Evolutionary conservation across 2,329 filamentous ascomycete species (phyloP).

Genomic region (Rutstroemia sp.): DNA sequence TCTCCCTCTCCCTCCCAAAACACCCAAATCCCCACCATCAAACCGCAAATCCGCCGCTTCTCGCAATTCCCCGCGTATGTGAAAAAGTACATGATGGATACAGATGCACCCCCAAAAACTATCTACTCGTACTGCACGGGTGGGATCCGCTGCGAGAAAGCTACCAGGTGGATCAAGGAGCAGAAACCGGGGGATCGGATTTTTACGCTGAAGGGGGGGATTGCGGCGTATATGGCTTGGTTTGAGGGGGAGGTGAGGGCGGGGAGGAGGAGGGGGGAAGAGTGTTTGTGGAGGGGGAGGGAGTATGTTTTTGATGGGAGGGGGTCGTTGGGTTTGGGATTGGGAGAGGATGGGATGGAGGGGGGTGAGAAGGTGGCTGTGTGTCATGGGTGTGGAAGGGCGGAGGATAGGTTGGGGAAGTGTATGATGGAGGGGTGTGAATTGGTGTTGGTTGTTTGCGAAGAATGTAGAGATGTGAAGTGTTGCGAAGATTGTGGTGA

Average conservation of each 20-base stretch:
- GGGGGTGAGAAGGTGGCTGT: conserved; percentile 21
- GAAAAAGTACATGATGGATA: conserved; percentile 15
- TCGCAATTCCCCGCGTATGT: conserved; percentile 30
- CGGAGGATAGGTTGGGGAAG: conserved; percentile 26
- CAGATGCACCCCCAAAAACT: conserved; percentile 14
- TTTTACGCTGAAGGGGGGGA: conserved; percentile 28
- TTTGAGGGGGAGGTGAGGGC: conserved; percentile 27
- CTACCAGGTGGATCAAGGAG: conserved; percentile 23
- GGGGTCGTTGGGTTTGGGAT: conserved; percentile 22
- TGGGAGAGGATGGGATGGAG: not conserved
- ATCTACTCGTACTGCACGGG: conserved; percentile 30
- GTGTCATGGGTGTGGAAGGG: conserved; percentile 23
- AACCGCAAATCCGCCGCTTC: conserved; percentile 27
- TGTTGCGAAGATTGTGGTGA: conserved; percentile 26
- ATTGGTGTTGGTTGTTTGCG: conserved; percentile 28
- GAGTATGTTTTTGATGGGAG: conserved; percentile 31
- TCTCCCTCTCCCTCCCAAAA: conserved; percentile 15
- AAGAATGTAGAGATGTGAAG: conserved; percentile 20
- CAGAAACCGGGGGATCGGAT: conserved; percentile 18
- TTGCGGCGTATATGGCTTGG: conserved; percentile 29
- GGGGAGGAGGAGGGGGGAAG: conserved; percentile 21
- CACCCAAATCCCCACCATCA: conserved; percentile 19
- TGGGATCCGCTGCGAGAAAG: conserved; percentile 30
- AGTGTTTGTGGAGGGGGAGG: conserved; percentile 27
- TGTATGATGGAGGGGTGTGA: conserved; percentile 26